These are phyloP conservation scores for Mollisia scopiformis DNA, from an alignment of 2,329 filamentous ascomycete species.

Conservation along the genomic window DNA sequence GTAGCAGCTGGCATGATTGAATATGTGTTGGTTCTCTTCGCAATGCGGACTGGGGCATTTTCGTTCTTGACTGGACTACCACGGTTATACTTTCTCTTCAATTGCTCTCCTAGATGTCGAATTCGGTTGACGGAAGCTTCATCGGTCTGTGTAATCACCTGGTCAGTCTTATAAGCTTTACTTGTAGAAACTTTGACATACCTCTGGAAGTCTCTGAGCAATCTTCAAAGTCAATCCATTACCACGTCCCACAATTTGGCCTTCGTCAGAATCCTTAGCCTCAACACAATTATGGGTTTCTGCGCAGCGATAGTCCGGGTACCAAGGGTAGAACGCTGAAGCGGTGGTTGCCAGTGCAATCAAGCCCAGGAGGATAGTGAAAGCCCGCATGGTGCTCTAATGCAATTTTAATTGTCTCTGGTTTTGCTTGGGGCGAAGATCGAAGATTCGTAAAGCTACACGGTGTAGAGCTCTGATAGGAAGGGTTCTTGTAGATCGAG, in stretches of 20 bases:
- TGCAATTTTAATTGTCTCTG: too few species aligned
- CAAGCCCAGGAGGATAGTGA: slow-evolving; percentile 14
- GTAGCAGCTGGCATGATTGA: slow-evolving; percentile 31
- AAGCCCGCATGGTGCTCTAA: slow-evolving; percentile 23
- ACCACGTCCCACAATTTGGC: background rate
- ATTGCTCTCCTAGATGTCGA: slow-evolving; percentile 20
- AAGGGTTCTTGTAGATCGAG: background rate
- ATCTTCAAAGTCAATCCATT: slow-evolving; percentile 10
- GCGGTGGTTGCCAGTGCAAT: slow-evolving; percentile 21
- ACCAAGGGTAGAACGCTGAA: slow-evolving; percentile 31
- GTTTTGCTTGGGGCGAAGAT: background rate
- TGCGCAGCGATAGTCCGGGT: slow-evolving; percentile 29
- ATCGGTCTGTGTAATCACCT: slow-evolving; percentile 4
- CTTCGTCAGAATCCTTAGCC: background rate
- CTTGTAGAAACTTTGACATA: too few species aligned
- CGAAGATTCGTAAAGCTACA: background rate
- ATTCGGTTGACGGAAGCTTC: slow-evolving; percentile 23
- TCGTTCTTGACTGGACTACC: slow-evolving; percentile 10
- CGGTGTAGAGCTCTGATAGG: too few species aligned
- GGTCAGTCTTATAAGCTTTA: background rate
- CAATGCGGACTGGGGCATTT: slow-evolving; percentile 11
- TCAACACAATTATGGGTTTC: slow-evolving; percentile 19
- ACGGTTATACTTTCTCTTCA: slow-evolving; percentile 31
- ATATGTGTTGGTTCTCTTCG: slow-evolving; percentile 30
- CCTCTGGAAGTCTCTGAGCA: slow-evolving; percentile 3